Conservation (phyloP, 495 filamentous ascomycete species). For the Aspergillus funiculosus region DNA sequence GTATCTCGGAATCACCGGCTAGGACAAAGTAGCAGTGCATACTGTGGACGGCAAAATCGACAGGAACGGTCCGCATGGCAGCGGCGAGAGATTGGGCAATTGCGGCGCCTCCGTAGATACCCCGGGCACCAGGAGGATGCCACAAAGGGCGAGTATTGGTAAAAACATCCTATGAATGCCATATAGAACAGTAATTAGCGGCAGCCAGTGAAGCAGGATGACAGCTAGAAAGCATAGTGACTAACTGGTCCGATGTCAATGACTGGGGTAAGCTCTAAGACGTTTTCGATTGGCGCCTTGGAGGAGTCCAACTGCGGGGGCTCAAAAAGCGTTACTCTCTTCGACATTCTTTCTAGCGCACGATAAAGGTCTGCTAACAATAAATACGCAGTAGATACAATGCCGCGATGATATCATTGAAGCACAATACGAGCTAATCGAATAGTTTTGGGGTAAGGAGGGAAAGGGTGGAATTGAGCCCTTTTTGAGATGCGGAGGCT, state of each 20-base stretch:
- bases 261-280: conserved; percentile 75
- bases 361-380: not conserved
- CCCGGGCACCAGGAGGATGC: conserved; percentile 85
- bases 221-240: conserved; percentile 2
- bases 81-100: conserved; percentile 90
- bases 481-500: conserved; percentile 1
- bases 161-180: conserved; percentile 63
- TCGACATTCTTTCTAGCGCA: conserved; percentile 23
- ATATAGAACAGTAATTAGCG: not conserved
- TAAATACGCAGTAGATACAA: not conserved
- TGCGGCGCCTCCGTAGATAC: conserved; percentile 86
- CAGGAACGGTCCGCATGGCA: conserved; percentile 77
- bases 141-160: conserved; percentile 87
- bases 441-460: not conserved
- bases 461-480: not conserved
- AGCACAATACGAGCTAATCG: not conserved
- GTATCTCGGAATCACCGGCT: conserved; percentile 74
- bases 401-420: not conserved
- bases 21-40: conserved; percentile 99
- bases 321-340: conserved; percentile 63
- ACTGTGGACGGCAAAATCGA: conserved; percentile 76
- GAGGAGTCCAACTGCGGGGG: conserved; percentile 65
- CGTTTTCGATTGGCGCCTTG: conserved; percentile 81
- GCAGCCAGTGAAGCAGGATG: not conserved
- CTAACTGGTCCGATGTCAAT: conserved; percentile 73